phyloP scores from a whole-genome alignment of 129 eudicot genomes.

The Apium graveolens region DNA sequence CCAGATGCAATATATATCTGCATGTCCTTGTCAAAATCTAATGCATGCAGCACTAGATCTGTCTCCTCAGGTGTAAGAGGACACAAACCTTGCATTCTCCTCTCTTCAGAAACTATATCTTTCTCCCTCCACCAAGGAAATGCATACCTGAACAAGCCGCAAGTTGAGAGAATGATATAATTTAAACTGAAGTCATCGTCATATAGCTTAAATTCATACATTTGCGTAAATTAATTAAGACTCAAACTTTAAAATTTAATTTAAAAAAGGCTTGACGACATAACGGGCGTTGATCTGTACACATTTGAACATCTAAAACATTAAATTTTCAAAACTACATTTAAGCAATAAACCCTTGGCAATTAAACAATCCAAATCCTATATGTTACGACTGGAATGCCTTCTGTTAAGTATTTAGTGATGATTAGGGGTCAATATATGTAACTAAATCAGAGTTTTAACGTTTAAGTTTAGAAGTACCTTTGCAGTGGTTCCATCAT shows the following conservation, averaged over 20 bases:
- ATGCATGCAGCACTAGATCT: conserved; percentile 66
- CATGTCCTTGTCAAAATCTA: conserved; percentile 57
- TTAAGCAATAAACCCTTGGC: not conserved
- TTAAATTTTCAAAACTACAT: not conserved
- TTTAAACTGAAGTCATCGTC: not conserved
- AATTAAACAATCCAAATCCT: not conserved
- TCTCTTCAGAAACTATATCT: conserved; percentile 78
- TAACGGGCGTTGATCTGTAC: not conserved
- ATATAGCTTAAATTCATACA: not conserved
- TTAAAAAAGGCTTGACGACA: not conserved
- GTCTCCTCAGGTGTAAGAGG: conserved; percentile 97
- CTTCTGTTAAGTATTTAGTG: not conserved
- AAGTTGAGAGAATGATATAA: not conserved
- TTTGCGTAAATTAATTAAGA: not conserved
- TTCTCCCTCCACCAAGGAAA: conserved; percentile 99
- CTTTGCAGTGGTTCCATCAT: not conserved
- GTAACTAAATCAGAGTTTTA: not conserved
- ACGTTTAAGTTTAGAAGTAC: not conserved
- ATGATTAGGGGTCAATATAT: not conserved
- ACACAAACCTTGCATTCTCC: conserved; percentile 78
- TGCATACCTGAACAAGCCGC: conserved; percentile 53
- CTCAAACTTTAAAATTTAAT: not conserved
- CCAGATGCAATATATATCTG: conserved; percentile 97
- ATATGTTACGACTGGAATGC: not conserved
- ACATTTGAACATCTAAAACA: not conserved